Conservation (phyloP, 768 basidiomycete genomes). For the Hericium coralloides region DNA sequence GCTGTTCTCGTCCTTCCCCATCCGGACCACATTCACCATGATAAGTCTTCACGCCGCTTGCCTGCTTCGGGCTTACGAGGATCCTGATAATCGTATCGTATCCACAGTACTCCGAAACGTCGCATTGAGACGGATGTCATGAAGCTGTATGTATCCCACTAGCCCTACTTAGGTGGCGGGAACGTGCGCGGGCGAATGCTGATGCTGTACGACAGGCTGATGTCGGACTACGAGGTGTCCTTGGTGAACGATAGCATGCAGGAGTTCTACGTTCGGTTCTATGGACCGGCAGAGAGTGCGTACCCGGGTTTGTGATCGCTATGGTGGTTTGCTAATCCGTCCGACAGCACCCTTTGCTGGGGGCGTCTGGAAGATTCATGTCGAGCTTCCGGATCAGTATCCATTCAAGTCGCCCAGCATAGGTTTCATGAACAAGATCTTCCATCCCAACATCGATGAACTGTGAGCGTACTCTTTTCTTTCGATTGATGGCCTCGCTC, state of each 20-base stretch:
- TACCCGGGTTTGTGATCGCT: slow-evolving; percentile 1
- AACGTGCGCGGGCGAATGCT: neutral
- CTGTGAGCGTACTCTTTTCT: slow-evolving; percentile 40
- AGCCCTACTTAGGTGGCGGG: neutral
- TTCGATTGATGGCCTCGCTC: slow-evolving; percentile 8
- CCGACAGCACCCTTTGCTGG: slow-evolving; percentile 86
- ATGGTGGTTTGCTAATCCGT: neutral
- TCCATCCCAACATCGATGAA: slow-evolving; percentile 99
- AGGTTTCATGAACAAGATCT: slow-evolving; percentile 99
- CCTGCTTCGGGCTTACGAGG: neutral
- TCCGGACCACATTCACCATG: slow-evolving; percentile 32
- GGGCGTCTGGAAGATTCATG: slow-evolving; percentile 99
- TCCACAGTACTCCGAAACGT: slow-evolving; percentile 80
- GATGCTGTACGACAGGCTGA: slow-evolving; percentile 50
- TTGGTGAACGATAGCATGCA: slow-evolving; percentile 98
- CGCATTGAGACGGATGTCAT: slow-evolving; percentile 99
- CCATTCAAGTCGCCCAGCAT: slow-evolving; percentile 99
- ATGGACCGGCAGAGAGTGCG: slow-evolving; percentile 91
- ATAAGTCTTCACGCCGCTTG: slow-evolving; percentile 34
- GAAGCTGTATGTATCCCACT: slow-evolving; percentile 70
- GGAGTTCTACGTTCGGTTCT: slow-evolving; percentile 96
- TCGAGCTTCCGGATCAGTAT: slow-evolving; percentile 96
- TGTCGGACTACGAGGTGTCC: slow-evolving; percentile 97
- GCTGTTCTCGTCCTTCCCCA: neutral
- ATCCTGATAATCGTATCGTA: slow-evolving; percentile 22